Evolutionary conservation across 2,329 filamentous ascomycete genomes (phyloP).

Genomic region (Fusarium torreyae): DNA sequence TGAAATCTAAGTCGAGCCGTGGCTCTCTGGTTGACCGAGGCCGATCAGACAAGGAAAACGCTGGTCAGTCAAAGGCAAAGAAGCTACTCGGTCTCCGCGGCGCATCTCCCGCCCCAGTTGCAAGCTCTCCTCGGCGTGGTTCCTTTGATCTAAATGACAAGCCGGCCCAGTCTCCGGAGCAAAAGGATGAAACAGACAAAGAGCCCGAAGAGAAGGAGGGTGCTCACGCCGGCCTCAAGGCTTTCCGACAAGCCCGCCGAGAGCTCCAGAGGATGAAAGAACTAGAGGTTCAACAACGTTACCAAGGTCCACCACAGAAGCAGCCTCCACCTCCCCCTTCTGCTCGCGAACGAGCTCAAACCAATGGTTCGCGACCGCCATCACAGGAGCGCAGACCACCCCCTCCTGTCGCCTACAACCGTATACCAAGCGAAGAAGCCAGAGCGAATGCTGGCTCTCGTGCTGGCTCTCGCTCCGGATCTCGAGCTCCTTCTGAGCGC

Average conservation of each 20-base stretch:
- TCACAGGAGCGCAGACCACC: constrained; percentile 61
- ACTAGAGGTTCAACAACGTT: constrained; percentile 62
- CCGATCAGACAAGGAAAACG: constrained; percentile 57
- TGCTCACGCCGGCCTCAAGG: constrained; percentile 67
- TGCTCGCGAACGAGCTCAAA: constrained; percentile 42
- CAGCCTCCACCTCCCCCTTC: constrained; percentile 13
- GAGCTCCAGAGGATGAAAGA: constrained; percentile 72
- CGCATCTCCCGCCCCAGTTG: constrained; percentile 57
- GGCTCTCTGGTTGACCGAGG: constrained; percentile 72
- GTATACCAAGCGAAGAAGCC: constrained; percentile 61
- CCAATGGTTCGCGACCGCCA: constrained; percentile 54
- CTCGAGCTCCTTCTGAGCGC: constrained; percentile 59
- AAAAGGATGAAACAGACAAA: constrained; percentile 38
- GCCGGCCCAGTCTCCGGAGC: constrained; percentile 37
- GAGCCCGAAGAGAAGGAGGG: constrained; percentile 55
- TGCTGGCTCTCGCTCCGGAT: constrained; percentile 46
- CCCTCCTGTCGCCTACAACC: constrained; percentile 63
- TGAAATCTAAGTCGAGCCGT: constrained; percentile 77
- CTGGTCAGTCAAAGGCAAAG: constrained; percentile 67
- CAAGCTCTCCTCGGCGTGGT: constrained; percentile 58
- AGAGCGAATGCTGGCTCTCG: constrained; percentile 47
- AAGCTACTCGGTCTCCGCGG: constrained; percentile 74
- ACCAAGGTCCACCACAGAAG: constrained; percentile 49
- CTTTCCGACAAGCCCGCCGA: constrained; percentile 71
- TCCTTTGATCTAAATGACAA: constrained; percentile 43